Evolutionary conservation across 768 basidiomycete genomes (phyloP), one percentile per base, ranked within the genome.

Genomic region (Postia placenta): DNA sequence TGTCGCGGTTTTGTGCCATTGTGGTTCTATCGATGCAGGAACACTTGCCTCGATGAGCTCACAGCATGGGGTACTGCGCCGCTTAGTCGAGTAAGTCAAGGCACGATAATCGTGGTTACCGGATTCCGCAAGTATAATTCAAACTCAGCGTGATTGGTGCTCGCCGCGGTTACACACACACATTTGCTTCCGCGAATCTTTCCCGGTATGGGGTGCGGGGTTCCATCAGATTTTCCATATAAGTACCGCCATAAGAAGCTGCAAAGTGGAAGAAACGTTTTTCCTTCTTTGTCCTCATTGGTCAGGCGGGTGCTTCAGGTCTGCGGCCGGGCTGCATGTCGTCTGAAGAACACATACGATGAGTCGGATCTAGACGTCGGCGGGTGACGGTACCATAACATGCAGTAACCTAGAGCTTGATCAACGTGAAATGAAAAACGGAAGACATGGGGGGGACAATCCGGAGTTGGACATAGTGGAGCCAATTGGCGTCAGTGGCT

Each of bases 181-280:
- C 20, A 48, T 42, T 42, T 40, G 47, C 47, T 42, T 48, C 47
- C 40, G 47, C 47, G 47, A 48, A 40, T 40, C 26, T 40, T 43
- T 25, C 46, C 19, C 14, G 19, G 5, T 15, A 30, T 28, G 22
- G 47, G 15, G 46, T 26, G 33, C 45, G 45, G 45, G 30, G 40
- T 41, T 40, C 47, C 27, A 48, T 48, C 47, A 48, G 47, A 48
- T 28, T 27, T 24, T n/a, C 38, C 36, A 25, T 4, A 41, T 28
- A 27, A 20, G 38, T 40, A 27, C 39, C 38, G 39, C 12, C 39
- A 12, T 39, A 27, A 26, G 15, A 28, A n/a, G n/a, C n/a, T n/a
- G n/a, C n/a, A n/a, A n/a, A n/a, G n/a, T n/a, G n/a, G n/a, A n/a
- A n/a, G n/a, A n/a, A n/a, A n/a, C n/a, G n/a, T n/a, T n/a, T n/a